Evolutionary conservation across 2,329 filamentous ascomycete species (phyloP), one percentile per base, ranked within the genome.

Genomic region (Fusarium caatingaense): DNA sequence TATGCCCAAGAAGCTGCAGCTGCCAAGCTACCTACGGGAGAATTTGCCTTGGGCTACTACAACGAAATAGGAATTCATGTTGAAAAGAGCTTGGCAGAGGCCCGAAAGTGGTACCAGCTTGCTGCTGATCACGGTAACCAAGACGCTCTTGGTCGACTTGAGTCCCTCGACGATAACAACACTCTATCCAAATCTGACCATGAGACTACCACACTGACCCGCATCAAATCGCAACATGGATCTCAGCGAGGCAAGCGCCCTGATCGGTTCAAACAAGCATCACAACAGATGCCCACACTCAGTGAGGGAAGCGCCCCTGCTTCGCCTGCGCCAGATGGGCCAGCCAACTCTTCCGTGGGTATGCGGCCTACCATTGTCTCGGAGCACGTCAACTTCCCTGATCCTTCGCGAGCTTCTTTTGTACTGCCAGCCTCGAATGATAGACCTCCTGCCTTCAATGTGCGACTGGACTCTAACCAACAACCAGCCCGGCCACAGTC

Each of bases 1-100:
- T 98, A 97, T 77, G 96, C 96, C 3, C 89, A 95, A 74, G 89
- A 95, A 71, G 96, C 96, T 13, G 95, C 96, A 11, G 85, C 89
- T 53, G 88, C 90, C 41, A 94, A 94, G 58, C 86, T 98, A 50
- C 87, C 93, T 0, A 98, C 94, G 0, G 96, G 94, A 50, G 94
- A 98, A 79, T 99, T 99, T 76, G 96, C 96, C 27, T 89, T 99
- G 85, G 95, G 95, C 13, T 99, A 99, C 80, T 99, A 98, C 82
- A 89, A 96, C 78, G 96, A 99, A 79, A 97, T 99, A 73, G 96
- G 96, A 72, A 97, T 99, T 77, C 91, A 94, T 76, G 92, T 97
- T 25, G 88, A 89, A n/a, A 92, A 93, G 70, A 93, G 95, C 77
- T 82, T 98, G 44, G 87, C 89, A 51, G 92, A 96, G 78, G 95